phyloP scores from a whole-genome alignment of 2,329 filamentous ascomycete genomes.

The Neofusicoccum laricinum region DNA sequence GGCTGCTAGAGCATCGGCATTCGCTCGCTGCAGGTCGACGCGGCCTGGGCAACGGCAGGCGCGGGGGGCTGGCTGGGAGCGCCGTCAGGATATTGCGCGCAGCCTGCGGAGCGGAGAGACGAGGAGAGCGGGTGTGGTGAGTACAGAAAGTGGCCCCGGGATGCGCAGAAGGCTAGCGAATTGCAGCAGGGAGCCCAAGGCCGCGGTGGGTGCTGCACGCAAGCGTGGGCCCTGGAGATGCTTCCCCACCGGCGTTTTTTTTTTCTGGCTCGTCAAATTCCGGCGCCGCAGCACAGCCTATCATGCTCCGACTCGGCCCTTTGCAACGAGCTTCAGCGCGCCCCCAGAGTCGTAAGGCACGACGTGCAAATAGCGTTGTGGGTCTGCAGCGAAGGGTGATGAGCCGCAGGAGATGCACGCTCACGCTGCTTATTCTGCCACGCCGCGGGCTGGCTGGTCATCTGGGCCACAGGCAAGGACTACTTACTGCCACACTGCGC shows the following conservation, averaged over 20 bases:
- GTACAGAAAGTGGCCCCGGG: neutral
- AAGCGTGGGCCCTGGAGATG: neutral
- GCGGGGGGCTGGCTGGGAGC: neutral
- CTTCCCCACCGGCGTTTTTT: slow-evolving; percentile 1
- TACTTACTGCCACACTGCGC: slow-evolving; percentile 1
- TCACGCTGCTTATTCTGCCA: neutral
- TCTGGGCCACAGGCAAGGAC: neutral
- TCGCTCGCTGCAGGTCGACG: neutral
- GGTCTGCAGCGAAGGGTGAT: neutral
- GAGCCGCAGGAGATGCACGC: slow-evolving; percentile 5
- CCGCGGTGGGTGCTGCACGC: slow-evolving; percentile 1
- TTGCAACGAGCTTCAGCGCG: neutral
- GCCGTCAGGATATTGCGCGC: neutral
- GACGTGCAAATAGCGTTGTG: neutral
- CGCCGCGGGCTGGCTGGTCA: slow-evolving; percentile 2
- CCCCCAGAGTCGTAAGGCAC: neutral
- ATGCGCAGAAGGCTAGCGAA: slow-evolving; percentile 9
- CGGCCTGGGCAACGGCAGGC: neutral
- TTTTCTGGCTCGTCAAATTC: neutral
- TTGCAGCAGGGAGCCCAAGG: slow-evolving; percentile 4
- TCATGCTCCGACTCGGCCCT: neutral
- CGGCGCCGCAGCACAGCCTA: neutral
- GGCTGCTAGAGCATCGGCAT: slow-evolving; percentile 1
- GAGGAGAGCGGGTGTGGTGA: neutral
- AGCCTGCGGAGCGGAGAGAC: neutral